A percentile compares a stretch with the other conserved stretches of the same genome.
Conservation (phyloP, 306 rosid genomes). For the Gillenia trifoliata region DNA sequence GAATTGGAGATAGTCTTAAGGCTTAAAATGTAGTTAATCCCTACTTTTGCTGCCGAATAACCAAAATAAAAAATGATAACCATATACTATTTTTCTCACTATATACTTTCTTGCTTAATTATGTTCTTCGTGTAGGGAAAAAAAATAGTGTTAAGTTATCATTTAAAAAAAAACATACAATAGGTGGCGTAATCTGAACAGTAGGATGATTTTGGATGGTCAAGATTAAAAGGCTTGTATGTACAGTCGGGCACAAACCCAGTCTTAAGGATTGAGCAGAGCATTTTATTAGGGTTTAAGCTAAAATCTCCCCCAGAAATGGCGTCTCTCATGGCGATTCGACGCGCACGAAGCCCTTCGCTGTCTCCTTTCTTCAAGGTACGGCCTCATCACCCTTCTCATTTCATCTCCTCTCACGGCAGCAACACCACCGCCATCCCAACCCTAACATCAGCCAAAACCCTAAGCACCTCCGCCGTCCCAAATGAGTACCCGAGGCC, state of each 20-base stretch:
- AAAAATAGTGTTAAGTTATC: no score
- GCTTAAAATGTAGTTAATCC: no score
- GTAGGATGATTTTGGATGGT: background rate
- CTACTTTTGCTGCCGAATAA: no score
- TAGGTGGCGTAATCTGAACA: background rate
- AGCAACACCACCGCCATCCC: background rate
- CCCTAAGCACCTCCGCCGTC: slow-evolving; percentile 8
- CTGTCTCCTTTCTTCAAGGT: slow-evolving; percentile 36
- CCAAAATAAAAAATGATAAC: no score
- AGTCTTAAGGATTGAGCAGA: background rate
- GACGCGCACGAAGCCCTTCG: slow-evolving; percentile 23
- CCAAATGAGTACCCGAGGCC: slow-evolving; percentile 43
- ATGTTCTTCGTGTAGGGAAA: no score
- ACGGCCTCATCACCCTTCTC: slow-evolving; percentile 26
- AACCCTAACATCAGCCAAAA: background rate
- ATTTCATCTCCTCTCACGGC: slow-evolving; percentile 10
- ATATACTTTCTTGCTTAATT: no score
- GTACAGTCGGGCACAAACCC: background rate
- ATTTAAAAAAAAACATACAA: no score
- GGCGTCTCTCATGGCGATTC: slow-evolving; percentile 39
- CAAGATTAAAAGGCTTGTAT: no score
- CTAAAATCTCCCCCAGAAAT: slow-evolving; percentile 12
- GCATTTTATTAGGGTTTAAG: slow-evolving; percentile 25
- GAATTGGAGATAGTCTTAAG: no score
- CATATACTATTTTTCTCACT: no score